Conservation (phyloP, 2,329 filamentous ascomycete species). For the Ophiostoma tasmaniense region DNA sequence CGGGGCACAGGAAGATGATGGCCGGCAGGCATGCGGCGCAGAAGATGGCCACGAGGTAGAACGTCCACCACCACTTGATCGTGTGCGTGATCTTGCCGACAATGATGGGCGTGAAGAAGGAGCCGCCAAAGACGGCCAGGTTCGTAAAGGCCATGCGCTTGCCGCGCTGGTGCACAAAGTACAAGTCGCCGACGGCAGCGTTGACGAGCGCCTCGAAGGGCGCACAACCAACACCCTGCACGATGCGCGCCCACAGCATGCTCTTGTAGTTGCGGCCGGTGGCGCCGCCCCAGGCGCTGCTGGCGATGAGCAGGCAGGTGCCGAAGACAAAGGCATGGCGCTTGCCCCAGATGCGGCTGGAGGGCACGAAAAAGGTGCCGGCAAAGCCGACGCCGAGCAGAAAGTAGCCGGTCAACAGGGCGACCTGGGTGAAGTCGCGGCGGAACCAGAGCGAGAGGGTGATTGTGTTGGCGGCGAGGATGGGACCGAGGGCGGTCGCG, state of each 20-base stretch:
- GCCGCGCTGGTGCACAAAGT: constrained; percentile 73
- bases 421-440: constrained; percentile 63
- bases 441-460: constrained; percentile 61
- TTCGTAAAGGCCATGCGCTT: constrained; percentile 75
- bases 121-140: constrained; percentile 48
- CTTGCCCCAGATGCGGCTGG: constrained; percentile 85
- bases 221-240: constrained; percentile 79
- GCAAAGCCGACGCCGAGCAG: constrained; percentile 73
- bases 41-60: constrained; percentile 84
- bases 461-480: constrained; percentile 82
- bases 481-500: constrained; percentile 72
- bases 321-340: constrained; percentile 79
- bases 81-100: constrained; percentile 74
- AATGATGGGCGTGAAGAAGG: constrained; percentile 70
- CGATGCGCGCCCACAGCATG: constrained; percentile 67
- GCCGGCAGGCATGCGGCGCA: constrained; percentile 59
- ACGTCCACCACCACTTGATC: constrained; percentile 79
- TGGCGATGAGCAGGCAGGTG: constrained; percentile 61
- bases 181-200: constrained; percentile 80
- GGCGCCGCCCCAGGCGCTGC: constrained; percentile 70
- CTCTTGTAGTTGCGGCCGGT: constrained; percentile 59
- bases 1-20: constrained; percentile 72
- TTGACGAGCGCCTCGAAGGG: constrained; percentile 89
- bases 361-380: constrained; percentile 78
- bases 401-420: constrained; percentile 79